These are phyloP conservation scores for Fraxinus americana DNA, from an alignment of 257 asterid species.

Conservation along the genomic window DNA sequence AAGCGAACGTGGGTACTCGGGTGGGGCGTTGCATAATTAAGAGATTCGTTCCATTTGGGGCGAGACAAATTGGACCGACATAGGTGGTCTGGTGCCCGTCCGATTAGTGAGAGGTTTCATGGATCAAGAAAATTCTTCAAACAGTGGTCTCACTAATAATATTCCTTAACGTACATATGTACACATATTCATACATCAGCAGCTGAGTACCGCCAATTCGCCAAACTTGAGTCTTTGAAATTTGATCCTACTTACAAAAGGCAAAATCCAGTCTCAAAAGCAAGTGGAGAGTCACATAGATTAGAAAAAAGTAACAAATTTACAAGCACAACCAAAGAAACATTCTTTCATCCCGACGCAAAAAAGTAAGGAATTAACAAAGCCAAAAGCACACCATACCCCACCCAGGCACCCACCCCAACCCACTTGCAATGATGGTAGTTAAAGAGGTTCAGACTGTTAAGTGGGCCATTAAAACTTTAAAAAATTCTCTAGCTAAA, in stretches of 20 bases:
- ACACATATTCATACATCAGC: neutral
- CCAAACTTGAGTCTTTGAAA: neutral
- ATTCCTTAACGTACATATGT: no score
- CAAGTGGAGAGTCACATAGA: slow-evolving; percentile 23
- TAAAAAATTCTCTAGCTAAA: neutral
- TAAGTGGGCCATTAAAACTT: slow-evolving; percentile 14
- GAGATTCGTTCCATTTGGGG: no score
- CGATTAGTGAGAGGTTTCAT: no score
- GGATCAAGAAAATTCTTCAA: no score
- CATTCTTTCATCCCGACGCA: slow-evolving; percentile 34
- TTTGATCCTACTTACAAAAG: slow-evolving; percentile 2
- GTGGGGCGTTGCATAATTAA: no score
- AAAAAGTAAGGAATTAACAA: slow-evolving; percentile 25
- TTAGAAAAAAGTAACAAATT: slow-evolving; percentile 23
- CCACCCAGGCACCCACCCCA: neutral
- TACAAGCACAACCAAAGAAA: slow-evolving; percentile 40
- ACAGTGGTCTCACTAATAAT: neutral
- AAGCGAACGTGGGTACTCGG: no score
- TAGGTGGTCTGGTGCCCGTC: no score
- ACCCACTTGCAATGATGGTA: slow-evolving; percentile 34
- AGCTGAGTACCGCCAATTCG: neutral
- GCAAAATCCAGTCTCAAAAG: slow-evolving; percentile 30
- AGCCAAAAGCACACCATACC: slow-evolving; percentile 24
- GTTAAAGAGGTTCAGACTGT: slow-evolving; percentile 18
- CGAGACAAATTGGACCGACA: no score